Percentiles rank a stretch among this genome's conserved stretches.
Conservation (phyloP, 2,329 filamentous ascomycete species). For the Monosporascus sp. region DNA sequence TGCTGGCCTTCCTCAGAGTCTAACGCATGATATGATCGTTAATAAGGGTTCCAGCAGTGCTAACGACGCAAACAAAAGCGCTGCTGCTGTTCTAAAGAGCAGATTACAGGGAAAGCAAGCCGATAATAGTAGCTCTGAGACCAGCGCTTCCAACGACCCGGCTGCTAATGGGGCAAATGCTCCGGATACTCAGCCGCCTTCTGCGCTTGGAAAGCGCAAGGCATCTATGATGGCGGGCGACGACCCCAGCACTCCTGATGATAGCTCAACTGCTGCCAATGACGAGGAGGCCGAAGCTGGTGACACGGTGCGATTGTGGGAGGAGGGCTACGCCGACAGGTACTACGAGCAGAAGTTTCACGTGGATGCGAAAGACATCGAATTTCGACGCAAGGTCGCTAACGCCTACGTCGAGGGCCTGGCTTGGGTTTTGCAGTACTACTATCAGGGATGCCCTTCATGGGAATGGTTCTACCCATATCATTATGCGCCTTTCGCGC, state of each 20-base stretch:
- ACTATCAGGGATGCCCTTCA: constrained; percentile 95
- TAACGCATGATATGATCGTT: constrained; percentile 86
- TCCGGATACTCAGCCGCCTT: constrained; percentile 33
- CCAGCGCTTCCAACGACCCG: constrained; percentile 15
- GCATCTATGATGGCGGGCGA: constrained; percentile 62
- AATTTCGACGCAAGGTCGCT: constrained; percentile 84
- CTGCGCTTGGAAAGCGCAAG: constrained; percentile 69
- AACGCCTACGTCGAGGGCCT: constrained; percentile 91
- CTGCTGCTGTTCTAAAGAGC: constrained; percentile 81
- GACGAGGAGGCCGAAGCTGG: constrained; percentile 54
- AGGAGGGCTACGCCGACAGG: constrained; percentile 87
- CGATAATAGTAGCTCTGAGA: constrained; percentile 13
- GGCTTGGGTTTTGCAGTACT: constrained; percentile 92
- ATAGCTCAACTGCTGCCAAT: constrained; percentile 45
- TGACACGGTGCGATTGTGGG: constrained; percentile 88
- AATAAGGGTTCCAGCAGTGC: constrained; percentile 65
- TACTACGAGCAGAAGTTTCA: constrained; percentile 98
- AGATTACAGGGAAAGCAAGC: constrained; percentile 51
- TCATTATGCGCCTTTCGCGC: constrained; percentile 95
- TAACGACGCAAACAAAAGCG: constrained; percentile 87
- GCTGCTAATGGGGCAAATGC: constrained; percentile 10
- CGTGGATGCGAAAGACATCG: constrained; percentile 71
- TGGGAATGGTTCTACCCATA: constrained; percentile 99
- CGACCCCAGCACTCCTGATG: constrained; percentile 51
- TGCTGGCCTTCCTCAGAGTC: constrained; percentile 45